Evolutionary conservation across 768 basidiomycete species (phyloP).

Genomic region (Termitomyces titanicus): DNA sequence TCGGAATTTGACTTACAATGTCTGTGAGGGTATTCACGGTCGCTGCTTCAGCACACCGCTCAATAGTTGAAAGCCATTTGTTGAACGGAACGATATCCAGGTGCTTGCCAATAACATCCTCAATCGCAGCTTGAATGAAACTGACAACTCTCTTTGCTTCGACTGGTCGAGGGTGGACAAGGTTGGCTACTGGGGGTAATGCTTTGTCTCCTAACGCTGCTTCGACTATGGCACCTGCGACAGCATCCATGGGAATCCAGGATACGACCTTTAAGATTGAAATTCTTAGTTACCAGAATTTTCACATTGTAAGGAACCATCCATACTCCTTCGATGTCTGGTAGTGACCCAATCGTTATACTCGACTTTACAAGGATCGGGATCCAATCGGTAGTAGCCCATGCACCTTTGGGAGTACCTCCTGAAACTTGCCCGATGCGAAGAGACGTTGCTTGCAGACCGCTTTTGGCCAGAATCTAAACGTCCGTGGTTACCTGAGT

Average conservation of each 20-base stretch:
- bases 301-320: neutral
- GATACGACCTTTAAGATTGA: slow-evolving; percentile 24
- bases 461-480: slow-evolving; percentile 23
- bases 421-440: slow-evolving; percentile 32
- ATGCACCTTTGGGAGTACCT: slow-evolving; percentile 24
- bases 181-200: slow-evolving; percentile 22
- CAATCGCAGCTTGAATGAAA: slow-evolving; percentile 7
- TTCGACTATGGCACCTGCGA: slow-evolving; percentile 27
- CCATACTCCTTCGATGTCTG: slow-evolving; percentile 18
- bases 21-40: slow-evolving; percentile 6
- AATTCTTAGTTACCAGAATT: neutral
- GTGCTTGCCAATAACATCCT: slow-evolving; percentile 1
- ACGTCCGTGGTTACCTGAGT: neutral
- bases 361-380: slow-evolving; percentile 31
- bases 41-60: slow-evolving; percentile 4
- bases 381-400: slow-evolving; percentile 32
- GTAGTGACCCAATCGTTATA: slow-evolving; percentile 19
- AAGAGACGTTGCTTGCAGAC: slow-evolving; percentile 19
- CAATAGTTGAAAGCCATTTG: slow-evolving; percentile 19
- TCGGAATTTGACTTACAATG: slow-evolving; percentile 10
- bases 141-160: slow-evolving; percentile 24
- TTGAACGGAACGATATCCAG: slow-evolving; percentile 16
- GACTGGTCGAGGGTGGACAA: slow-evolving; percentile 32
- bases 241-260: slow-evolving; percentile 30
- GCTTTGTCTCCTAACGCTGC: slow-evolving; percentile 18